Evolutionary conservation across 108 stramenopile species (phyloP).

Genomic region (Cyclotella kingstonii): DNA sequence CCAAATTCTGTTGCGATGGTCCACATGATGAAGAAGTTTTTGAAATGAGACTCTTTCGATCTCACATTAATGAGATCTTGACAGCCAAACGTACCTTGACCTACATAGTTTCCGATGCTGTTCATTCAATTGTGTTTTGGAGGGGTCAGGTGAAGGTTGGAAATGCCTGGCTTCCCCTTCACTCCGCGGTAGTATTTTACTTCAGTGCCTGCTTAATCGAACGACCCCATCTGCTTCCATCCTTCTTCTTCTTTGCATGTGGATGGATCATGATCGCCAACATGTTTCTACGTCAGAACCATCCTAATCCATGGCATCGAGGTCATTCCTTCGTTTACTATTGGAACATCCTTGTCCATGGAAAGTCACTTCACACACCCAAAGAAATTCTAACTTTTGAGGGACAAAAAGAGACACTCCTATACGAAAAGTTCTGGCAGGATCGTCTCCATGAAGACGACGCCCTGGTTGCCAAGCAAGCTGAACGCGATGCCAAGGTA

Average conservation of each 20-base stretch:
- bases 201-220: slow-evolving; percentile 52
- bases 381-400: slow-evolving; percentile 27
- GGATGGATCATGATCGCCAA: slow-evolving; percentile 78
- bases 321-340: slow-evolving; percentile 63
- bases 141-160: slow-evolving; percentile 64
- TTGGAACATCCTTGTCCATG: slow-evolving; percentile 38
- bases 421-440: slow-evolving; percentile 42
- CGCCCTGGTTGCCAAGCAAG: slow-evolving; percentile 36
- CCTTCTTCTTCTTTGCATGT: slow-evolving; percentile 38
- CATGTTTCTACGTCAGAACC: slow-evolving; percentile 45
- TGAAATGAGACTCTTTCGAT: slow-evolving; percentile 57
- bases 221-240: slow-evolving; percentile 52
- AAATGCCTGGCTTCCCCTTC: slow-evolving; percentile 54
- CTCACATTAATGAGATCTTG: slow-evolving; percentile 72
- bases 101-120: slow-evolving; percentile 30
- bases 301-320: slow-evolving; percentile 75
- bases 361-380: slow-evolving; percentile 16
- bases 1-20: slow-evolving; percentile 50
- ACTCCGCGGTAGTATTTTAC: slow-evolving; percentile 63
- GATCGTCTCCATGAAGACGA: slow-evolving; percentile 43
- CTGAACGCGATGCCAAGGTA: slow-evolving; percentile 43
- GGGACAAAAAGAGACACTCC: slow-evolving; percentile 39
- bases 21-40: slow-evolving; percentile 57
- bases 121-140: slow-evolving; percentile 69
- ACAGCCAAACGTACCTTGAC: slow-evolving; percentile 44